Conservation (phyloP, 192 early-diverging fungal species). For the Coemansia sp. region DNA sequence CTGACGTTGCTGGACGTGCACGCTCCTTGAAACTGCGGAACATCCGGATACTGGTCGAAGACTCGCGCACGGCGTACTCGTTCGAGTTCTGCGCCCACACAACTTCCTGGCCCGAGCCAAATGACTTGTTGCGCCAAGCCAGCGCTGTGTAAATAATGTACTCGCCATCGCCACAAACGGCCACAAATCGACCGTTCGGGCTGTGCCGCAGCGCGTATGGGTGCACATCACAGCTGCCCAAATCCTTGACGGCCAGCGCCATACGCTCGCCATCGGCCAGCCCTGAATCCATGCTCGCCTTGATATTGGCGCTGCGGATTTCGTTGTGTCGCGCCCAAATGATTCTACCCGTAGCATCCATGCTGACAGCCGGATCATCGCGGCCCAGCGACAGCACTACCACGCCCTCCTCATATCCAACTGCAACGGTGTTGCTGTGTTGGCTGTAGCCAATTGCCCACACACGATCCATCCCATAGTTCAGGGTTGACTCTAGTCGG, state of each 20-base stretch:
- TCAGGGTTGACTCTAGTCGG: slow-evolving; percentile 92
- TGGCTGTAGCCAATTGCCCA: slow-evolving; percentile 89
- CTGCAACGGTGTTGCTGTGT: slow-evolving; percentile 87
- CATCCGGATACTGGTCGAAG: slow-evolving; percentile 80
- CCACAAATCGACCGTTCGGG: slow-evolving; percentile 98
- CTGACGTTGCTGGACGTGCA: slow-evolving; percentile 50
- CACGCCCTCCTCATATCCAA: slow-evolving; percentile 95
- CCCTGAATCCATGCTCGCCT: slow-evolving; percentile 76
- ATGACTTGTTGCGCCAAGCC: slow-evolving; percentile 99
- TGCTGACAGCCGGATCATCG: slow-evolving; percentile 93
- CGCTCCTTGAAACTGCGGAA: slow-evolving; percentile 98
- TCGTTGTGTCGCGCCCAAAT: slow-evolving; percentile 98
- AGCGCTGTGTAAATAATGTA: slow-evolving; percentile 99
- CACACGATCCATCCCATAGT: slow-evolving; percentile 97
- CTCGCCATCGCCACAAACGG: slow-evolving; percentile 98
- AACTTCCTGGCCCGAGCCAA: slow-evolving; percentile 92
- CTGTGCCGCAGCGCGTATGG: slow-evolving; percentile 94
- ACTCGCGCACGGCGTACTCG: slow-evolving; percentile 95
- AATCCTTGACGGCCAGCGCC: slow-evolving; percentile 81
- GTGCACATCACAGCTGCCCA: slow-evolving; percentile 97
- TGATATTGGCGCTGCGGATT: slow-evolving; percentile 93
- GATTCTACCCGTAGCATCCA: slow-evolving; percentile 96
- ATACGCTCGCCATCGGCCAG: slow-evolving; percentile 93
- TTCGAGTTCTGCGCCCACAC: slow-evolving; percentile 98
- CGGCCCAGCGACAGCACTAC: slow-evolving; percentile 95